Conservation (phyloP, 2,329 filamentous ascomycete genomes). For the Shiraia sp. region DNA sequence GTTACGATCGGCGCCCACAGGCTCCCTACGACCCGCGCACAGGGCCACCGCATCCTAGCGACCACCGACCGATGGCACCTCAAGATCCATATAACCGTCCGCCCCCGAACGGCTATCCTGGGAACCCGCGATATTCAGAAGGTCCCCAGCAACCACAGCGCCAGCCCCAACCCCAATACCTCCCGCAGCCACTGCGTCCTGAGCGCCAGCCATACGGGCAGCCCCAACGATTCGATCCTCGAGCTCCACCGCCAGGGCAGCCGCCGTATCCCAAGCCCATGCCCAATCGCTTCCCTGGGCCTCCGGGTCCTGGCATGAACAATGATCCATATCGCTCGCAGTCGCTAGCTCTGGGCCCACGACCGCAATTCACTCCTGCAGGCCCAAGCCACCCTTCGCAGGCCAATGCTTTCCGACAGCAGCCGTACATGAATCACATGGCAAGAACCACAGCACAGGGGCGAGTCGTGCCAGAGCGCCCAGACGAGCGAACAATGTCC, state of each 20-base stretch:
- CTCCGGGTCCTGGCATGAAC: constrained; percentile 71
- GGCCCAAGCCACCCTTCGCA: constrained; percentile 55
- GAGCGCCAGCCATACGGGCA: constrained; percentile 72
- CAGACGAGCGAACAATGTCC: constrained; percentile 94
- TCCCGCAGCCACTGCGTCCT: constrained; percentile 63
- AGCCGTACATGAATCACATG: constrained; percentile 69
- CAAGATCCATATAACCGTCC: constrained; percentile 34
- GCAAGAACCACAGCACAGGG: constrained; percentile 89
- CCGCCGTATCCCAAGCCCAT: constrained; percentile 59
- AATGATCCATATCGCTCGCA: constrained; percentile 89
- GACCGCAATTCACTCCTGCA: constrained; percentile 70
- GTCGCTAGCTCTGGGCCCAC: constrained; percentile 77
- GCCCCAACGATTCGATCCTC: constrained; percentile 71
- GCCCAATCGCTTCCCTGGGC: constrained; percentile 58
- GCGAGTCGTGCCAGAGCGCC: constrained; percentile 84
- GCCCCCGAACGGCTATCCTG: constrained; percentile 46
- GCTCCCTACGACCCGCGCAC: constrained; percentile 33
- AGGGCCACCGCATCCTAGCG: constrained; percentile 25
- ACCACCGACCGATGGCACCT: constrained; percentile 32
- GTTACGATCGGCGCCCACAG: constrained; percentile 44
- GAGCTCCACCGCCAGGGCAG: constrained; percentile 54
- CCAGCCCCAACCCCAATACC: constrained; percentile 58
- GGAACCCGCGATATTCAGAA: constrained; percentile 40
- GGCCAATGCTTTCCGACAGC: constrained; percentile 76
- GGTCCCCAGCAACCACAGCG: constrained; percentile 40